phyloP scores from a whole-genome alignment of 129 eudicot species.

The Centella asiatica region DNA sequence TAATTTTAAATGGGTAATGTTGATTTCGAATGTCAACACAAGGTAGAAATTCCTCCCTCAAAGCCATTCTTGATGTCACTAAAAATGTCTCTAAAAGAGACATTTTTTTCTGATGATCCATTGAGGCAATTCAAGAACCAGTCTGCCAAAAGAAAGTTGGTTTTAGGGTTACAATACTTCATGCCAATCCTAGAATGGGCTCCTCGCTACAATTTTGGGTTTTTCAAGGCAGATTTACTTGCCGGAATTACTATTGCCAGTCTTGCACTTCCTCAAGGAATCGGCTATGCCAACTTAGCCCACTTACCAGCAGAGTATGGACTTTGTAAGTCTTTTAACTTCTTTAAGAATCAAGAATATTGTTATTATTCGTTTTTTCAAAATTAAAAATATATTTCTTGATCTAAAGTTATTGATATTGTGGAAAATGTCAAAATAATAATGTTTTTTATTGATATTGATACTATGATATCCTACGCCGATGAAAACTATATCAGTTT shows the following conservation, averaged over 20 bases:
- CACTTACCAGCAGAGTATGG: slow-evolving; percentile 56
- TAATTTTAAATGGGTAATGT: slow-evolving; percentile 49
- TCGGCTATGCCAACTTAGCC: slow-evolving; percentile 57
- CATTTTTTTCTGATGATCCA: slow-evolving; percentile 60
- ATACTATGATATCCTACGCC: too few relatives aligned
- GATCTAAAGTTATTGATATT: background rate
- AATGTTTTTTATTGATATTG: too few relatives aligned
- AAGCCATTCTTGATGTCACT: slow-evolving; percentile 45
- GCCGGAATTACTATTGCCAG: slow-evolving; percentile 72
- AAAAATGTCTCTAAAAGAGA: slow-evolving; percentile 32
- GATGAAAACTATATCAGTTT: too few relatives aligned
- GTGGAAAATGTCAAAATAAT: too few relatives aligned
- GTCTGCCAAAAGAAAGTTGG: slow-evolving; percentile 18
- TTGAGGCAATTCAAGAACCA: slow-evolving; percentile 50
- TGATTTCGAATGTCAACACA: slow-evolving; percentile 14
- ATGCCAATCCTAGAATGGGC: slow-evolving; percentile 60
- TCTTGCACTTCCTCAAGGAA: slow-evolving; percentile 63
- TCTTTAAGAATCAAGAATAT: background rate
- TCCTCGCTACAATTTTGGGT: slow-evolving; percentile 29
- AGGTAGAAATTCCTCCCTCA: slow-evolving; percentile 45
- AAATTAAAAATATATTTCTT: background rate
- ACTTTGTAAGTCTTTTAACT: slow-evolving; percentile 33
- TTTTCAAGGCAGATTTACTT: slow-evolving; percentile 43
- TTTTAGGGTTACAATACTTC: slow-evolving; percentile 41
- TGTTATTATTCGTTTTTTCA: too few relatives aligned